Conservation (phyloP, 768 basidiomycete species). For the Amanita subjunquillea region DNA sequence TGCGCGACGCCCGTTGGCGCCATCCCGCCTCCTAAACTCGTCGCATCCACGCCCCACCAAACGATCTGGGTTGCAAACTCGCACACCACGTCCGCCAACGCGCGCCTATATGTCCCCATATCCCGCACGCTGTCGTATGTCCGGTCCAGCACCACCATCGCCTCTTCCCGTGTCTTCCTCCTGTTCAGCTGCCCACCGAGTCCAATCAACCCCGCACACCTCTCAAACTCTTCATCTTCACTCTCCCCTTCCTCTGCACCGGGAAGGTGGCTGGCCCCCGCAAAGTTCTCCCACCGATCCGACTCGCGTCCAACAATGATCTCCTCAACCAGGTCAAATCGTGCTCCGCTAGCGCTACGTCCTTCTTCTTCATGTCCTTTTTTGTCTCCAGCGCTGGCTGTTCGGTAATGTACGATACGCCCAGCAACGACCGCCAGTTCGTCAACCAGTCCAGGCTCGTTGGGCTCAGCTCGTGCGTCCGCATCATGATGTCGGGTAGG, state of each 20-base stretch:
- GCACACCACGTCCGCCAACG: conserved; percentile 43
- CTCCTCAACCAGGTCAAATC: background rate
- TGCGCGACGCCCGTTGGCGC: conserved; percentile 12
- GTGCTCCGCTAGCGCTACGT: background rate
- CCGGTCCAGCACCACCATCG: conserved; percentile 45
- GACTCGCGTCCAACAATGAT: background rate
- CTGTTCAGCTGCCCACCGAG: background rate
- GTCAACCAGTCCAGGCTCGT: conserved; percentile 62
- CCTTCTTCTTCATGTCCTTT: background rate
- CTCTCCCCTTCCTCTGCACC: background rate
- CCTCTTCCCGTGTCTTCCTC: conserved; percentile 24
- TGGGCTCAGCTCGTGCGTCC: conserved; percentile 41
- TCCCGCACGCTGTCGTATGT: conserved; percentile 63
- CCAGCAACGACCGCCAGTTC: conserved; percentile 36
- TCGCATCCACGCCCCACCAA: conserved; percentile 1
- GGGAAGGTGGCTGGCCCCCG: too few relatives aligned
- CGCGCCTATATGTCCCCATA: conserved; percentile 52
- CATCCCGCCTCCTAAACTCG: background rate
- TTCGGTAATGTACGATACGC: background rate
- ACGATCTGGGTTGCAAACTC: conserved; percentile 24
- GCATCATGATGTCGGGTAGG: conserved; percentile 51
- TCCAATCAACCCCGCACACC: background rate
- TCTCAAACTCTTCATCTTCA: background rate
- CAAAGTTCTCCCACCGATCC: background rate
- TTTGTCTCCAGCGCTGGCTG: background rate